phyloP scores from a whole-genome alignment of 257 asterid species.

The Lantana camara region DNA sequence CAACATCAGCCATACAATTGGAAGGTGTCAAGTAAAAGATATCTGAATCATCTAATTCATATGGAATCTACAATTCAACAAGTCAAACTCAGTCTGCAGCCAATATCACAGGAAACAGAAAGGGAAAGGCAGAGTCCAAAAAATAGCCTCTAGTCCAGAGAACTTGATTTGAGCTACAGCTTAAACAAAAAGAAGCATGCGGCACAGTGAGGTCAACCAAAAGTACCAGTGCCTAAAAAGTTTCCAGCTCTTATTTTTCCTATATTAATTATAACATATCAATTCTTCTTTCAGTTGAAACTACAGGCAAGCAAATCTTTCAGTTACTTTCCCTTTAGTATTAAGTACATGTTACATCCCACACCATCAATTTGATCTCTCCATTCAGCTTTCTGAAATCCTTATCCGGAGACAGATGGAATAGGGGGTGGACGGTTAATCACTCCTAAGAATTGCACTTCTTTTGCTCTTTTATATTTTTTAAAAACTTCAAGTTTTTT shows the following conservation, averaged over 20 bases:
- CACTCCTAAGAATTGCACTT: background rate
- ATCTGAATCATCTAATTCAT: conserved; percentile 20
- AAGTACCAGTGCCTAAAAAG: background rate
- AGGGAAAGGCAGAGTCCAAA: conserved; percentile 5
- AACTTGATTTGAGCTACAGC: background rate
- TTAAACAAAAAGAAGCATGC: background rate
- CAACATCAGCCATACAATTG: conserved; percentile 17
- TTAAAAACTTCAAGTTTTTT: background rate
- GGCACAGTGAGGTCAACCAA: background rate
- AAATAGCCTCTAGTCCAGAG: background rate
- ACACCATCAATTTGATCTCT: conserved; percentile 6
- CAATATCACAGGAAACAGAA: background rate
- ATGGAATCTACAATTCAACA: background rate
- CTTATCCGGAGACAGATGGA: background rate
- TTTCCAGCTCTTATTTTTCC: too few species aligned
- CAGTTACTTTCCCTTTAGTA: conserved; percentile 13
- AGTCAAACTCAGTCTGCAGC: conserved; percentile 3
- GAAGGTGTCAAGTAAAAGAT: conserved; percentile 12
- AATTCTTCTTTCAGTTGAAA: too few species aligned
- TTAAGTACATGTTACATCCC: background rate
- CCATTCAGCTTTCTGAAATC: background rate
- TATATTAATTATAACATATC: too few species aligned
- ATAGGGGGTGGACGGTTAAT: background rate
- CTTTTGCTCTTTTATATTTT: too few species aligned
- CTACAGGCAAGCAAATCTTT: too few species aligned